Evolutionary conservation across 345 rosid genomes (phyloP).

Genomic region (Eucalyptus cloeziana): DNA sequence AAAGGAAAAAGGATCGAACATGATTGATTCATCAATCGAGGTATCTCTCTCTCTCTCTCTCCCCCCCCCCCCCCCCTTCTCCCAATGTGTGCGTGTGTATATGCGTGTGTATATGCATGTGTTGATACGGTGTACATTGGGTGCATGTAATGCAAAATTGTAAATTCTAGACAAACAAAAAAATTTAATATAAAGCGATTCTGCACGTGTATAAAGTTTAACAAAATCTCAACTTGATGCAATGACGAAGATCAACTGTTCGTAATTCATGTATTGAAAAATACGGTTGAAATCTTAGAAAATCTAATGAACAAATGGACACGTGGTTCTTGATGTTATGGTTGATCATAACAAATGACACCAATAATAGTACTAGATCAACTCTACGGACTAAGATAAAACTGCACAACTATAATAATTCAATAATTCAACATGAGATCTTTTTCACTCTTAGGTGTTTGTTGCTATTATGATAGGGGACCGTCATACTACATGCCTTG

Average conservation of each 20-base stretch:
- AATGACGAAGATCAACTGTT: rapidly evolving
- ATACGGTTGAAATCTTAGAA: background rate
- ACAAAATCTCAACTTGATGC: too few relatives aligned
- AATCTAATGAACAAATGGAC: too few relatives aligned
- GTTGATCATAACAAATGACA: background rate
- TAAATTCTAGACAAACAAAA: background rate
- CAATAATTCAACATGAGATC: background rate
- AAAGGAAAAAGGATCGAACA: background rate
- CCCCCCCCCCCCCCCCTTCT: too few relatives aligned
- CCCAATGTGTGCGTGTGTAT: too few relatives aligned
- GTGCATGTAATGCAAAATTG: background rate
- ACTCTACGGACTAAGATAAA: background rate
- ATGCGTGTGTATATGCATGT: background rate
- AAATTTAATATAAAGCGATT: background rate
- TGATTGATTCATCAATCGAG: too few relatives aligned
- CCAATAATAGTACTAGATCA: background rate
- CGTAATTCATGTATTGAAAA: too few relatives aligned
- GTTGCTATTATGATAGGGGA: too few relatives aligned
- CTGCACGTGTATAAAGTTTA: too few relatives aligned
- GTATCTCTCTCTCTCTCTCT: too few relatives aligned
- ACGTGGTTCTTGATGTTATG: background rate
- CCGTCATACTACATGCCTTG: rapidly evolving
- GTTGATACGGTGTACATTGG: background rate
- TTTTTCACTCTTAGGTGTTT: background rate
- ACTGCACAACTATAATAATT: too few relatives aligned